Evolutionary conservation across 1,284 basidiomycete genomes (phyloP).

Genomic region (Boletellus deceptivus): DNA sequence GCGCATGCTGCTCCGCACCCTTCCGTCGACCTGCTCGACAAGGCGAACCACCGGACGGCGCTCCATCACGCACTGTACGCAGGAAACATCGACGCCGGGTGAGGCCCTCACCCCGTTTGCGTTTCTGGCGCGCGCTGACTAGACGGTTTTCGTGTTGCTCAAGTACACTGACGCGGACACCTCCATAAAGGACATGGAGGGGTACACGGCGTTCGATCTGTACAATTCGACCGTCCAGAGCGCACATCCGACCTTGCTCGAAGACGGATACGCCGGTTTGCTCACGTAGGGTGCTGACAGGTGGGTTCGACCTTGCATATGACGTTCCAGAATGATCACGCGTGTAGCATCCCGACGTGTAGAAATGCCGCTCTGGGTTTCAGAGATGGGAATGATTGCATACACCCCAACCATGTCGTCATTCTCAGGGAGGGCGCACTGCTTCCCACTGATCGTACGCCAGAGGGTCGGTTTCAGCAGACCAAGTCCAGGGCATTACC

Average conservation of each 20-base stretch:
- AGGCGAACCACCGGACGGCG: conserved; percentile 89
- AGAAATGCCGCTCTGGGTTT: conserved; percentile 86
- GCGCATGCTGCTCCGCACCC: conserved; percentile 78
- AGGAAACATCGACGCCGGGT: conserved; percentile 82
- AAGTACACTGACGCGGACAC: conserved; percentile 75
- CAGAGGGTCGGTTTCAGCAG: conserved; percentile 52
- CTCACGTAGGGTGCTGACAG: conserved; percentile 92
- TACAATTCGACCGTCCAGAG: conserved; percentile 88
- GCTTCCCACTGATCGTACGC: conserved; percentile 17
- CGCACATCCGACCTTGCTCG: conserved; percentile 55
- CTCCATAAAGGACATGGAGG: conserved; percentile 82
- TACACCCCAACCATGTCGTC: conserved; percentile 77
- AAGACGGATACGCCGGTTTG: conserved; percentile 54
- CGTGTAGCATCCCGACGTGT: neutral
- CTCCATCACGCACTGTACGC: conserved; percentile 89
- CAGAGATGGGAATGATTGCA: conserved; percentile 78
- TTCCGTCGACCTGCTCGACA: conserved; percentile 70
- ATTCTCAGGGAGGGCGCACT: conserved; percentile 42
- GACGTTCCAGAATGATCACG: neutral
- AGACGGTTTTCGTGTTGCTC: conserved; percentile 50
- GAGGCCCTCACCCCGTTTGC: conserved; percentile 1
- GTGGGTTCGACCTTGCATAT: conserved; percentile 35
- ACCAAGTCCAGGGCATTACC: conserved; percentile 62
- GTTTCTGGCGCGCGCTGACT: neutral
- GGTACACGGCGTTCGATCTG: conserved; percentile 90